phyloP scores from a whole-genome alignment of 257 asterid genomes.

The Solanum arcanum region DNA sequence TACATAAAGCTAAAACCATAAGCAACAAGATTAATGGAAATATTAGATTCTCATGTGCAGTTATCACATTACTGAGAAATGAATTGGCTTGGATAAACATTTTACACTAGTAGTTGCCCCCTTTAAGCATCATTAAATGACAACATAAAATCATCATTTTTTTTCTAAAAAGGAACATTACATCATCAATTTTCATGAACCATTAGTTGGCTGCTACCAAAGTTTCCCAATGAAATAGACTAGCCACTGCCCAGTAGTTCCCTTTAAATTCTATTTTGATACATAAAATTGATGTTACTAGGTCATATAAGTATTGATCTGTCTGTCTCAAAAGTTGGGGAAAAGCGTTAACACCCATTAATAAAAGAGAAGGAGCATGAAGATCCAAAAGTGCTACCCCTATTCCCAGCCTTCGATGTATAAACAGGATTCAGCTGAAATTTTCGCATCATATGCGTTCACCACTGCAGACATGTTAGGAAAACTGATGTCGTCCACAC shows the following conservation, averaged over 20 bases:
- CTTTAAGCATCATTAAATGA: background rate
- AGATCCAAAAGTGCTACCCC: background rate
- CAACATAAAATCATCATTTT: background rate
- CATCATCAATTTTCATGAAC: background rate
- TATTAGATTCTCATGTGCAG: background rate
- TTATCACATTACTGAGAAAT: background rate
- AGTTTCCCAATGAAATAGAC: background rate
- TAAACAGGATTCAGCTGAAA: background rate
- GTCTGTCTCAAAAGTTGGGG: background rate
- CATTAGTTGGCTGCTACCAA: background rate
- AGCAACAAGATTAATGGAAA: background rate
- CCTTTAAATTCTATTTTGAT: background rate
- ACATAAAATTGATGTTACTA: background rate
- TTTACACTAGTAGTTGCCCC: background rate
- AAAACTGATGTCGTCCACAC: background rate
- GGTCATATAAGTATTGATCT: background rate
- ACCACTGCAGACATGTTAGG: background rate
- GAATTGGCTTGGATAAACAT: background rate
- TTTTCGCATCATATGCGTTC: background rate
- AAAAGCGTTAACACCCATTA: background rate
- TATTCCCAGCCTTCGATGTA: background rate
- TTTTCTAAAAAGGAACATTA: background rate
- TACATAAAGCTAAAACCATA: background rate
- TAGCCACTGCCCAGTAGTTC: background rate
- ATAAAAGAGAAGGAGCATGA: background rate